Evolutionary conservation across 352 stramenopile species (phyloP), one percentile per base, ranked within the genome.

Genomic region (Phytophthora multivora): DNA sequence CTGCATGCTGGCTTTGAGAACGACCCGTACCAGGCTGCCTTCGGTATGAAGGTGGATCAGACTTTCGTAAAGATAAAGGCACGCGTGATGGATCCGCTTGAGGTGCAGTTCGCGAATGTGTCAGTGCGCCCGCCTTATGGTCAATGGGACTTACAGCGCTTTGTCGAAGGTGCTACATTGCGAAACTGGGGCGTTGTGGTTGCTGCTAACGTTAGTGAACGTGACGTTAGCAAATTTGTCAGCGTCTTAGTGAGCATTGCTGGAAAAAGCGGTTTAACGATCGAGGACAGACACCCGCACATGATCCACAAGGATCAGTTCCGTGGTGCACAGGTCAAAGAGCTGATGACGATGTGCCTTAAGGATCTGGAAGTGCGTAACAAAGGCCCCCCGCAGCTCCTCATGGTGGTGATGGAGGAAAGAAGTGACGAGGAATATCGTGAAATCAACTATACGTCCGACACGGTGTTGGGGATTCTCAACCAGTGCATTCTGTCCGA

Each of bases 1-100:
- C 79, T 66, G 16, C 58, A 73, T 8, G 80, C 83, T 13, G 80
- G 79, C 10, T 92, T 89, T 35, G 77, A 86, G 48, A 89, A 86
- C 30, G 83, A 90, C 38, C 76, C 80, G 12, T 88, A 73, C 52
- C 41, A 90, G 7, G 56, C 31, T n/a, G 72, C 77, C 12, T 92
- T 92, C 51, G 83, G 83, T 1, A 57, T 90, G 30, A 71, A 75
- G 16, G 73, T 92, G 5, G 59, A 77, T 5, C 61, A 78, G 26
- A 59, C 45, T 1, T 83, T 89, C 61, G 66, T 83, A 42, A 63
- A 50, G 1, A 63, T 85, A 0, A 42, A 86, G 6, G 70, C 70
- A 15, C 73, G 71, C 12, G 58, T 89, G 12, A 61, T 89, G 26
- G 63, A 78, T 2, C 63, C 77, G 0, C 83, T 79, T 2, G 77